Percentiles rank a stretch among this genome's conserved stretches.
Evolutionary conservation across 306 rosid species (phyloP).

Genomic region (Hippophae gyantsensis): DNA sequence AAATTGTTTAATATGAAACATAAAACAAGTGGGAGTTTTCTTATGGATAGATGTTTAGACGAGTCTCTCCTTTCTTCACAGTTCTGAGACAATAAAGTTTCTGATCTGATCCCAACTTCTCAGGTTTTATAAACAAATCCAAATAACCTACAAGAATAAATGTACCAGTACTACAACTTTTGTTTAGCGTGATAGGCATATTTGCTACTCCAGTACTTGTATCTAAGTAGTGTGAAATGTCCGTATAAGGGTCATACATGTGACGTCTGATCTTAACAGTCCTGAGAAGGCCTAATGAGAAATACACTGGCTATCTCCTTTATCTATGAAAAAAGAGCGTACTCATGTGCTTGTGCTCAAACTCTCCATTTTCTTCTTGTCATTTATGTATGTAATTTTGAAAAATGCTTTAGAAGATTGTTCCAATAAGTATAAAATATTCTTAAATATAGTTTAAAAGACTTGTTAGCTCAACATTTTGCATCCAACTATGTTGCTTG

Average conservation of each 20-base stretch:
- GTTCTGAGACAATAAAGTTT: conserved; percentile 61
- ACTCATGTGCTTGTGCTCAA: neutral
- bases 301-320: conserved; percentile 69
- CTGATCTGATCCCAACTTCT: conserved; percentile 95
- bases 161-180: conserved; percentile 18
- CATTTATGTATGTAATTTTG: no score
- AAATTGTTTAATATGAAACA: conserved; percentile 76
- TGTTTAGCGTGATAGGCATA: conserved; percentile 35
- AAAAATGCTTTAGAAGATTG: no score
- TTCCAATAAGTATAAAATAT: no score
- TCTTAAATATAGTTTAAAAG: no score
- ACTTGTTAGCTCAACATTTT: neutral
- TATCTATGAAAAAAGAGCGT: conserved; percentile 27
- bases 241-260: conserved; percentile 80
- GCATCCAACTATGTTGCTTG: neutral
- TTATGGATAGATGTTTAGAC: conserved; percentile 69
- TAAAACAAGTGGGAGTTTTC: conserved; percentile 69
- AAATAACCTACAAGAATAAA: conserved; percentile 67
- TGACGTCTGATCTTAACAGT: conserved; percentile 76
- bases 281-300: conserved; percentile 82
- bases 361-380: no score
- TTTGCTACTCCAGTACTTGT: conserved; percentile 26
- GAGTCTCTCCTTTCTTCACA: conserved; percentile 65
- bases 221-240: conserved; percentile 71
- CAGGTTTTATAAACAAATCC: conserved; percentile 73